Conservation (phyloP, 768 basidiomycete genomes). For the Mycena vitilis region DNA sequence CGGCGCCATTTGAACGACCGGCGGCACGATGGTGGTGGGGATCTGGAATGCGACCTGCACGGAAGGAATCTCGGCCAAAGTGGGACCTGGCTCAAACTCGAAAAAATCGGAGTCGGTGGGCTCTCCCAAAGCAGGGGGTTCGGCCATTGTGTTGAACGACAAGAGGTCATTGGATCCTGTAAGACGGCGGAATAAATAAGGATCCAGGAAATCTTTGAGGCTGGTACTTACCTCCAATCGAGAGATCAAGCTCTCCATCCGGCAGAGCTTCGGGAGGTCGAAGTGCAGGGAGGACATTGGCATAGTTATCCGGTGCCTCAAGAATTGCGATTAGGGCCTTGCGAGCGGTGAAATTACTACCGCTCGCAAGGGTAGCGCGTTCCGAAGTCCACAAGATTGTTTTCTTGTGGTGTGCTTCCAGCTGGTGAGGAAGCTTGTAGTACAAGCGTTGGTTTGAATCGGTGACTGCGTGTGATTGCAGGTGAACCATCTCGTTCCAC, state of each 20-base stretch:
- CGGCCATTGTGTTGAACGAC: no score
- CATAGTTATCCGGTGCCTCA: neutral
- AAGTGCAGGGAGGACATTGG: neutral
- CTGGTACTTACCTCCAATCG: neutral
- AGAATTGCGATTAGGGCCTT: constrained; percentile 1
- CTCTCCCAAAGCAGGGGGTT: no score
- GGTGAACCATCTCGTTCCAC: constrained; percentile 4
- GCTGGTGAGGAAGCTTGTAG: constrained; percentile 8
- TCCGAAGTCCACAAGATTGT: constrained; percentile 12
- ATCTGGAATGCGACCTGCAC: no score
- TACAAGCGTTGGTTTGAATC: constrained; percentile 6
- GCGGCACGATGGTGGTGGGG: no score
- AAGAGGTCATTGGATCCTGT: no score
- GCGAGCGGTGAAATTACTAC: constrained; percentile 2
- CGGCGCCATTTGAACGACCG: no score
- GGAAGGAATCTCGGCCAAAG: no score
- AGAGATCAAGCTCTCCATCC: constrained; percentile 10
- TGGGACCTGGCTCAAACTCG: no score
- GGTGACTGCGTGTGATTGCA: neutral
- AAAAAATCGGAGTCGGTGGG: no score
- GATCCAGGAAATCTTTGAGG: no score
- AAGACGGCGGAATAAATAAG: no score
- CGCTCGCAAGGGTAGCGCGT: no score
- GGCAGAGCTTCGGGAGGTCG: neutral
- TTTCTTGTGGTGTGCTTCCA: constrained; percentile 15